Percentiles rank a stretch among this genome's conserved stretches.
Evolutionary conservation across 1,284 basidiomycete species (phyloP).

Genomic region (Papiliotrema nemorosa): DNA sequence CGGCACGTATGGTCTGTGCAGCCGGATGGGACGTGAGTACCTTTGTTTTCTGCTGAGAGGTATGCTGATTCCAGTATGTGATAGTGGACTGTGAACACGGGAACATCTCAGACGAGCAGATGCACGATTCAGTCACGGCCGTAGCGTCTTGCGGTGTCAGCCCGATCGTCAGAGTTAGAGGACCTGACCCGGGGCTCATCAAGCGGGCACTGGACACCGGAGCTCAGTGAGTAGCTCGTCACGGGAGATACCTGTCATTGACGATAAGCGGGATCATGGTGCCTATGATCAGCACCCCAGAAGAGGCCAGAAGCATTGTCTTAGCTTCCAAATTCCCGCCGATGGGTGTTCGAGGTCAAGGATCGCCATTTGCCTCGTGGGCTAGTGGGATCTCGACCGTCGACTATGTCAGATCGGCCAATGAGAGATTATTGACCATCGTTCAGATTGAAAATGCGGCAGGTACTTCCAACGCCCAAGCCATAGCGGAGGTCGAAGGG

Average conservation of each 20-base stretch:
- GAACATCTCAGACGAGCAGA: slow-evolving; percentile 31
- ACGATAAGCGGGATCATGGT: slow-evolving; percentile 26
- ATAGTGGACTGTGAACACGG: slow-evolving; percentile 36
- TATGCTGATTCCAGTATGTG: slow-evolving; percentile 14
- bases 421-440: slow-evolving; percentile 29
- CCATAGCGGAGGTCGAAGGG: slow-evolving; percentile 31
- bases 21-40: slow-evolving; percentile 13
- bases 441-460: slow-evolving; percentile 38
- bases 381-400: slow-evolving; percentile 29
- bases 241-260: not conserved
- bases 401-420: slow-evolving; percentile 31
- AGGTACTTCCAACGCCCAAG: slow-evolving; percentile 35
- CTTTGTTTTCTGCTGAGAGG: not conserved
- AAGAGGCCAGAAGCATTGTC: slow-evolving; percentile 27
- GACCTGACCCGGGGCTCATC: slow-evolving; percentile 20
- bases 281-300: slow-evolving; percentile 34
- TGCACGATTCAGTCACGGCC: slow-evolving; percentile 36
- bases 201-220: slow-evolving; percentile 44
- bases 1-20: slow-evolving; percentile 5
- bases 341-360: slow-evolving; percentile 35
- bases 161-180: slow-evolving; percentile 34
- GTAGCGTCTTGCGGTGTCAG: slow-evolving; percentile 25
- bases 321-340: slow-evolving; percentile 36
- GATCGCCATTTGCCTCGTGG: slow-evolving; percentile 32
- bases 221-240: slow-evolving; percentile 27